phyloP scores from a whole-genome alignment of 768 basidiomycete species.

The Suillus paluster region DNA sequence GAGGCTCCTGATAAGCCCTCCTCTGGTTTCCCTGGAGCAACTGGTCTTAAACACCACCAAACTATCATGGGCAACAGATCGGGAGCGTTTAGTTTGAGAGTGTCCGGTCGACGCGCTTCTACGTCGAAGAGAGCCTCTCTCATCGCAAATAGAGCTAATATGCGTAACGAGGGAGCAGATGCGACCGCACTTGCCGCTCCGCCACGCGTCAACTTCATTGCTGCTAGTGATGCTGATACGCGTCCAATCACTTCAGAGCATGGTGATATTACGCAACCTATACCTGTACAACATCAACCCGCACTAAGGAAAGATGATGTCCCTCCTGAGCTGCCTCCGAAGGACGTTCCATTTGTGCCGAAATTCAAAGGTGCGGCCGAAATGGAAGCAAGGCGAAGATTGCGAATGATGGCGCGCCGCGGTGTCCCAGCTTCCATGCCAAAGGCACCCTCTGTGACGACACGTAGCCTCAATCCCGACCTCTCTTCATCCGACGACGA shows the following conservation, averaged over 20 bases:
- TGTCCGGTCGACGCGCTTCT: constrained; percentile 64
- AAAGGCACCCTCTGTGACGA: constrained; percentile 26
- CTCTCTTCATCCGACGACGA: constrained; percentile 57
- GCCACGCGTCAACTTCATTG: constrained; percentile 16
- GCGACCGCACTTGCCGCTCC: constrained; percentile 11
- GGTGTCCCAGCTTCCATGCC: constrained; percentile 36
- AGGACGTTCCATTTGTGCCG: constrained; percentile 67
- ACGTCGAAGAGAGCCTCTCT: constrained; percentile 53
- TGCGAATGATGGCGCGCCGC: constrained; percentile 67
- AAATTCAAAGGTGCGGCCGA: constrained; percentile 85
- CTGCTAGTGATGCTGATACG: constrained; percentile 17
- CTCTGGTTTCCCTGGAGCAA: constrained; percentile 51
- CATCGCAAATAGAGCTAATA: constrained; percentile 9
- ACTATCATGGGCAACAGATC: constrained; percentile 83
- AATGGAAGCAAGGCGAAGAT: constrained; percentile 75
- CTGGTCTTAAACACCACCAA: constrained; percentile 77
- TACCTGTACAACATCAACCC: constrained; percentile 9
- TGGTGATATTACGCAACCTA: background rate
- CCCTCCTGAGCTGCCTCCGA: constrained; percentile 44
- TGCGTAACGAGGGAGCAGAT: constrained; percentile 15
- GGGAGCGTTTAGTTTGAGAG: constrained; percentile 78
- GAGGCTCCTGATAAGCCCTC: constrained; percentile 41
- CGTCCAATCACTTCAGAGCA: constrained; percentile 14
- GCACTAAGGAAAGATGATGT: constrained; percentile 16
- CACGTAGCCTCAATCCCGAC: constrained; percentile 51